Percentiles rank a stretch among this genome's conserved stretches.
phyloP scores from a whole-genome alignment of 306 rosid species.

The Elaeagnus macrophylla region DNA sequence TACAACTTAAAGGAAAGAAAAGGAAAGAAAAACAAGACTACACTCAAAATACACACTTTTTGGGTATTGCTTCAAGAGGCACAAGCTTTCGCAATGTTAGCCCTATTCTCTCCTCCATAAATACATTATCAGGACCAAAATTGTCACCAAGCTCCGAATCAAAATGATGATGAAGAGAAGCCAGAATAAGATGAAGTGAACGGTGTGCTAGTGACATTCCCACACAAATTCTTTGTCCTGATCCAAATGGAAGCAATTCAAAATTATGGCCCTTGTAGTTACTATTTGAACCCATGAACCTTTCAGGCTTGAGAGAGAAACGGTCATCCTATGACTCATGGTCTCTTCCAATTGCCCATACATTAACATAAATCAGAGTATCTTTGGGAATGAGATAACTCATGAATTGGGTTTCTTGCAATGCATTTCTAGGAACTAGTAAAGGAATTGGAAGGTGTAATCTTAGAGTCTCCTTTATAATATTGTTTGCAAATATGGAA shows the following conservation, averaged over 20 bases:
- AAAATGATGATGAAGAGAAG: slow-evolving; percentile 43
- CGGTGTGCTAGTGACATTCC: slow-evolving; percentile 45
- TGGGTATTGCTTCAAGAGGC: too few relatives aligned
- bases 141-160: slow-evolving; percentile 38
- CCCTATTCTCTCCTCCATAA: slow-evolving; percentile 36
- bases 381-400: slow-evolving; percentile 36
- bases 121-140: slow-evolving; percentile 18
- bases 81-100: slow-evolving; percentile 33
- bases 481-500: slow-evolving; percentile 31
- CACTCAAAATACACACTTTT: too few relatives aligned
- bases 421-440: slow-evolving; percentile 39
- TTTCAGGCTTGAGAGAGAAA: slow-evolving; percentile 30
- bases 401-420: slow-evolving; percentile 30
- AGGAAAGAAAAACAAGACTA: too few relatives aligned
- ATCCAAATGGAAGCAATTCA: slow-evolving; percentile 50
- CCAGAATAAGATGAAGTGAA: slow-evolving; percentile 30
- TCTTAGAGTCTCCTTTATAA: slow-evolving; percentile 42
- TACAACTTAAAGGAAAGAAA: too few relatives aligned
- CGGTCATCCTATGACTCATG: slow-evolving; percentile 41
- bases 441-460: slow-evolving; percentile 54
- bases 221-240: slow-evolving; percentile 53
- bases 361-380: slow-evolving; percentile 45
- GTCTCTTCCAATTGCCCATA: slow-evolving; percentile 63
- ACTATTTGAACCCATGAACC: slow-evolving; percentile 19
- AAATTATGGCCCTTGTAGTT: slow-evolving; percentile 41